Conservation (phyloP, 805 yeast genomes). For the Starmera caribaea region DNA sequence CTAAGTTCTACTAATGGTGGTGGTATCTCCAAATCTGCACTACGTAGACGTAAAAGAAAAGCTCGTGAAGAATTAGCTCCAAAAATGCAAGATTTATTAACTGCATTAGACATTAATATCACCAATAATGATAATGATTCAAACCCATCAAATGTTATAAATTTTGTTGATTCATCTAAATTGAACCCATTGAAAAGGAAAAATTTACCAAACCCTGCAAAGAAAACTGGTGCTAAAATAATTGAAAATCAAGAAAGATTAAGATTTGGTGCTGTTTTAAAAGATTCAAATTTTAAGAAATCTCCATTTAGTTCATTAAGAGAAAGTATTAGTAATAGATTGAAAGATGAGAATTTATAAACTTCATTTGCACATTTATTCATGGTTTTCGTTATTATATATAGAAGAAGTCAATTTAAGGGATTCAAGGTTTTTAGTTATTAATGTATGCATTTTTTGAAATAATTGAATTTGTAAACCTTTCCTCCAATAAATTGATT, state of each 20-base stretch:
- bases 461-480: slow-evolving; percentile 9
- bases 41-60: slow-evolving; percentile 55
- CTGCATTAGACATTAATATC: slow-evolving; percentile 30
- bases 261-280: slow-evolving; percentile 49
- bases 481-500: slow-evolving; percentile 10
- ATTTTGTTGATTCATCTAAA: slow-evolving; percentile 9
- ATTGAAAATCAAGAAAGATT: slow-evolving; percentile 49
- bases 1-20: slow-evolving; percentile 22
- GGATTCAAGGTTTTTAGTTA: slow-evolving; percentile 1
- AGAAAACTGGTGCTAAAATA: slow-evolving; percentile 41
- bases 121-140: slow-evolving; percentile 2
- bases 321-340: slow-evolving; percentile 34
- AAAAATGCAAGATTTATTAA: slow-evolving; percentile 52
- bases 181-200: slow-evolving; percentile 10
- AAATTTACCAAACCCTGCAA: slow-evolving; percentile 46
- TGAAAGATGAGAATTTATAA: slow-evolving; percentile 2
- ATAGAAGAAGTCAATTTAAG: too few species aligned
- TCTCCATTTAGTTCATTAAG: slow-evolving; percentile 60
- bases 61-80: slow-evolving; percentile 57
- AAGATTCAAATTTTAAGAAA: slow-evolving; percentile 41
- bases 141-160: slow-evolving; percentile 8
- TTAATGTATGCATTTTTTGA: slow-evolving; percentile 15
- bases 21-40: slow-evolving; percentile 55
- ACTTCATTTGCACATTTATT: background rate
- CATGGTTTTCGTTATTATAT: background rate